phyloP scores from a whole-genome alignment of 1,284 basidiomycete species.

The Apiotrichum sp. region DNA sequence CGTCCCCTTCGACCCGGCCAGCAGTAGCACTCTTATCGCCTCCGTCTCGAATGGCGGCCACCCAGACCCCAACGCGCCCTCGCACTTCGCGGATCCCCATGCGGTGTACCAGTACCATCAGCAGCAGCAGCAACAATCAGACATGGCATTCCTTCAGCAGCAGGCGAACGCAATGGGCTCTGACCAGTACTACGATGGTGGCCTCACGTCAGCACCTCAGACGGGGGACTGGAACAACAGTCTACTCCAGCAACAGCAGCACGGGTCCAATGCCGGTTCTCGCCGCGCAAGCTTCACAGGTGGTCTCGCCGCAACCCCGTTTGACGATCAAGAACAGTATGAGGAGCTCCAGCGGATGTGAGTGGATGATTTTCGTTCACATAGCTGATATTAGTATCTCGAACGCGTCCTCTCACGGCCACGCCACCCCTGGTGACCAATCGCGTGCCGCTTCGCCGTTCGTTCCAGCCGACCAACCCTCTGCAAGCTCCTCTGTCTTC shows the following conservation, averaged over 20 bases:
- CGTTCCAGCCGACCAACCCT: slow-evolving; percentile 3
- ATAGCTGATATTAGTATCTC: slow-evolving; percentile 21
- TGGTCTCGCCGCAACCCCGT: slow-evolving; percentile 9
- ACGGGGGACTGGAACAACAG: slow-evolving; percentile 1
- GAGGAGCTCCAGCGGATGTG: slow-evolving; percentile 39
- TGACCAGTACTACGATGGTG: slow-evolving; percentile 1
- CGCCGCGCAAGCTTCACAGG: slow-evolving; percentile 12
- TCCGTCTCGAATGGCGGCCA: slow-evolving; percentile 17
- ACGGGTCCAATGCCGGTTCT: background rate
- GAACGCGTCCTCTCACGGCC: slow-evolving; percentile 22
- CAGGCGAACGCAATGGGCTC: background rate
- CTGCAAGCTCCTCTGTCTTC: slow-evolving; percentile 5
- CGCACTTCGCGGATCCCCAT: slow-evolving; percentile 5
- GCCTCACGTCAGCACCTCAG: background rate
- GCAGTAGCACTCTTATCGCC: slow-evolving; percentile 35
- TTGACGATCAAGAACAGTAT: slow-evolving; percentile 18
- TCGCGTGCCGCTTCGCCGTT: slow-evolving; percentile 18
- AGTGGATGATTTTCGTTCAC: slow-evolving; percentile 12
- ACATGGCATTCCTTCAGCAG: slow-evolving; percentile 1
- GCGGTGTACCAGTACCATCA: slow-evolving; percentile 3
- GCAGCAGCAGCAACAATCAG: slow-evolving; percentile 7
- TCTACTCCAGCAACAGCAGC: slow-evolving; percentile 4
- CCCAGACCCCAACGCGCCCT: slow-evolving; percentile 7
- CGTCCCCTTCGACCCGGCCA: slow-evolving; percentile 33
- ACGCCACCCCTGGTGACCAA: slow-evolving; percentile 6